These are phyloP conservation scores for Phytophthora podocarpi DNA, from an alignment of 352 stramenopile species.

Conservation along the genomic window DNA sequence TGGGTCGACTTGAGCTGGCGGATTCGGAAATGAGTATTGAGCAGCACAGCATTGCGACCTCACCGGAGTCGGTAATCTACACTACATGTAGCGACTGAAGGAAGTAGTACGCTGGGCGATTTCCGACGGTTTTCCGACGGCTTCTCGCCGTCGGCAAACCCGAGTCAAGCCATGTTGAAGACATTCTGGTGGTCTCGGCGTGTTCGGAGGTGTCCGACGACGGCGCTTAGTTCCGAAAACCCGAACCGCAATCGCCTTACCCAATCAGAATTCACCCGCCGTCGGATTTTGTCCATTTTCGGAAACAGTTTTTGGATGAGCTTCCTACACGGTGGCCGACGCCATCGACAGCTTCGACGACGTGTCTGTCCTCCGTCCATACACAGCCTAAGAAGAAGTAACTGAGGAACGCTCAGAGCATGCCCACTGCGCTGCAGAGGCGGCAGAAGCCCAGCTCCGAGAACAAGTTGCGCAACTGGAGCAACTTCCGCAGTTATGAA, in stretches of 20 bases:
- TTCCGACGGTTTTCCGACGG: constrained; percentile 11
- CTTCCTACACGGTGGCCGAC: too few species aligned
- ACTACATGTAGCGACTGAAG: neutral
- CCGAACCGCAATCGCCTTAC: neutral
- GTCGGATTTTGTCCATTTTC: neutral
- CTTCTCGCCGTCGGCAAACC: constrained; percentile 33
- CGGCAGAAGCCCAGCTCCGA: neutral
- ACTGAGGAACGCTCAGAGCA: too few species aligned
- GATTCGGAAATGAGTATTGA: constrained; percentile 33
- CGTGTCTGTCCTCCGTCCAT: too few species aligned
- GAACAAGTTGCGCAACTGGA: neutral
- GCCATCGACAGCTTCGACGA: too few species aligned
- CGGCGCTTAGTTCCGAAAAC: neutral
- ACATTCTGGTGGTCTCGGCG: constrained; percentile 26
- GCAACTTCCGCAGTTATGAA: neutral
- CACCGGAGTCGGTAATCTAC: neutral
- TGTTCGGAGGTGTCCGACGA: constrained; percentile 16
- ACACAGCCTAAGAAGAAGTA: too few species aligned
- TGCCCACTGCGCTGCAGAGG: neutral
- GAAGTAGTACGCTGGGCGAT: neutral
- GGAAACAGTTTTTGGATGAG: too few species aligned
- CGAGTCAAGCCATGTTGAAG: constrained; percentile 24
- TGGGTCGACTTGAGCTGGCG: constrained; percentile 11
- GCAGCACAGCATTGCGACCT: neutral
- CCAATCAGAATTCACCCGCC: neutral